Conservation (phyloP, 2,329 filamentous ascomycete species). For the Onygenales sp. region DNA sequence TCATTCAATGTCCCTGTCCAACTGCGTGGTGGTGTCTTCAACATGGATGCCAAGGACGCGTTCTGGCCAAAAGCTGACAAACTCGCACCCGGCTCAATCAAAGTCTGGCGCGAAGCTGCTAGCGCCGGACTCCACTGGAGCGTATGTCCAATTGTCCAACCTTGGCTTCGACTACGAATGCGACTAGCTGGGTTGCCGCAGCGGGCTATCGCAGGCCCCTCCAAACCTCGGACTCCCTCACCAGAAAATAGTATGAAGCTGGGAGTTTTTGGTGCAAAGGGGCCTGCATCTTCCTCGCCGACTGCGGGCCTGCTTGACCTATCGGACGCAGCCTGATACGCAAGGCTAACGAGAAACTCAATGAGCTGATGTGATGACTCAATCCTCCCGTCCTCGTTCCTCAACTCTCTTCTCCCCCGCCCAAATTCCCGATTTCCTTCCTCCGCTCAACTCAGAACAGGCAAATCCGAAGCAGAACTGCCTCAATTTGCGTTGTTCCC, state of each 20-base stretch:
- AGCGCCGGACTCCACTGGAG: too few species aligned
- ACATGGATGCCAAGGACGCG: too few species aligned
- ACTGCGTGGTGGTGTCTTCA: too few species aligned
- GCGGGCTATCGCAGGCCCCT: not conserved
- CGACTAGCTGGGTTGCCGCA: not conserved
- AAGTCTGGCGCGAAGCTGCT: too few species aligned
- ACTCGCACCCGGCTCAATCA: too few species aligned
- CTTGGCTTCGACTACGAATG: not conserved
- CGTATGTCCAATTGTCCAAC: not conserved
- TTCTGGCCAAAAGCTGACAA: too few species aligned
- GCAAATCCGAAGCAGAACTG: not conserved
- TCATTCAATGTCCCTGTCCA: too few species aligned
- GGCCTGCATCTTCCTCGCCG: not conserved
- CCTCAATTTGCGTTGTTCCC: not conserved
- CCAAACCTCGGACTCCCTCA: too few species aligned
- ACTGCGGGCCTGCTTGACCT: not conserved
- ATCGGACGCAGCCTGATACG: not conserved
- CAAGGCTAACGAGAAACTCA: not conserved
- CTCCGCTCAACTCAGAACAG: not conserved
- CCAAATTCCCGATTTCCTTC: not conserved
- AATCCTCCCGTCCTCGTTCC: not conserved
- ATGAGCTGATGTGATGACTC: not conserved
- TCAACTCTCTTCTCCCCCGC: not conserved
- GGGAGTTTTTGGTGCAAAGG: not conserved
- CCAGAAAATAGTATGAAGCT: not conserved